A percentile compares a stretch with the other conserved stretches of the same genome.
phyloP scores from a whole-genome alignment of 768 basidiomycete genomes.

The Leccinum uliginosum region DNA sequence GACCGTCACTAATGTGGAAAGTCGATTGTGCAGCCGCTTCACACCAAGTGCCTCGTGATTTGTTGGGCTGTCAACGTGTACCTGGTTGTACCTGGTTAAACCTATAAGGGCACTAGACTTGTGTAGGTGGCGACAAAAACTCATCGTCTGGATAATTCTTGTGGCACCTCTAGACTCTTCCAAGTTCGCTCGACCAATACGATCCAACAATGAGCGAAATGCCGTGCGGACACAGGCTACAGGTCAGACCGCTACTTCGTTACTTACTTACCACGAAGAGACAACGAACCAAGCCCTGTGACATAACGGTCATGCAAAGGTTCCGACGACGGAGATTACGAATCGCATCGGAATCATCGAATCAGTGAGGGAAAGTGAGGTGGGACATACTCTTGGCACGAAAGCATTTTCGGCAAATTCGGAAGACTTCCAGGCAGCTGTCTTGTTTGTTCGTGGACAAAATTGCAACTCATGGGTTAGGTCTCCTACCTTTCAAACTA shows the following conservation, averaged over 20 bases:
- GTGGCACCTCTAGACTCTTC: neutral
- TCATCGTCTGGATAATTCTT: neutral
- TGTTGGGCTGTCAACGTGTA: constrained; percentile 2
- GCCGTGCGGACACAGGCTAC: constrained; percentile 4
- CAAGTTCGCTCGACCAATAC: neutral
- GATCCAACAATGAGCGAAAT: neutral
- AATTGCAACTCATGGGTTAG: neutral
- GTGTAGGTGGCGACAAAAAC: neutral
- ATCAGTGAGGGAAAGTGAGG: constrained; percentile 9
- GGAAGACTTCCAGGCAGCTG: neutral
- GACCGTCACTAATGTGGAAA: constrained; percentile 12
- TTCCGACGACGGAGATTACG: constrained; percentile 2
- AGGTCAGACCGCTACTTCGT: constrained; percentile 2
- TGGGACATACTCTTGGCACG: constrained; percentile 1
- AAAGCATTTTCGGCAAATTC: neutral
- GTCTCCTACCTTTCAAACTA: neutral
- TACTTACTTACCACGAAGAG: neutral
- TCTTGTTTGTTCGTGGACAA: constrained; percentile 1
- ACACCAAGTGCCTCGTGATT: constrained; percentile 6
- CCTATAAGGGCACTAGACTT: neutral
- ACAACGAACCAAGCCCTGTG: neutral
- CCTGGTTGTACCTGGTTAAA: constrained; percentile 2
- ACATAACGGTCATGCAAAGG: neutral
- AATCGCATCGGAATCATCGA: constrained; percentile 2
- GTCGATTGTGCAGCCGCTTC: constrained; percentile 15